phyloP scores from a whole-genome alignment of 1,284 basidiomycete species.

The Ceraceosorus guamensis region DNA sequence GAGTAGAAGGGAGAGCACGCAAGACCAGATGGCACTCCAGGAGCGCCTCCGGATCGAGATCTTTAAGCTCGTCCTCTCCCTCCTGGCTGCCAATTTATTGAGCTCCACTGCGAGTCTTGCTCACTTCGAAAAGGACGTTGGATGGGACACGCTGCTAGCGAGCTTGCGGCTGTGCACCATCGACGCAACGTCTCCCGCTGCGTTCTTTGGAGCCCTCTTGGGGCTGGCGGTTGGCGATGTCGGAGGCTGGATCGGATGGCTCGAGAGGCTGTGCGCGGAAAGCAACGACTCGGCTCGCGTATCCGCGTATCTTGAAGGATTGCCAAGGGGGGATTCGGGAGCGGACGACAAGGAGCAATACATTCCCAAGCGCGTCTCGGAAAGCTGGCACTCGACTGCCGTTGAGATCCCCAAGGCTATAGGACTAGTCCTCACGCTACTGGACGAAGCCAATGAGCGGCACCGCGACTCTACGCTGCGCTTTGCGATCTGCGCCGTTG shows the following conservation, averaged over 20 bases:
- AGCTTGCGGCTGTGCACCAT: constrained; percentile 17
- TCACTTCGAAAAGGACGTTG: constrained; percentile 25
- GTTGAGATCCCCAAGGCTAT: neutral
- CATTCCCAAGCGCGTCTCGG: neutral
- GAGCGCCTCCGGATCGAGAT: constrained; percentile 23
- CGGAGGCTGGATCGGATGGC: constrained; percentile 3
- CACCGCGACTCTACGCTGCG: no score
- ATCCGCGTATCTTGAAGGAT: no score
- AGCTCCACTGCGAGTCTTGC: constrained; percentile 16
- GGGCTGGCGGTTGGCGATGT: constrained; percentile 35
- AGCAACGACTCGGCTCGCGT: no score
- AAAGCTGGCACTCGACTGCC: neutral
- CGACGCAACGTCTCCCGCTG: constrained; percentile 8
- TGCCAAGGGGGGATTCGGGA: no score
- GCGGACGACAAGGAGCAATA: no score
- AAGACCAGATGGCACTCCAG: neutral
- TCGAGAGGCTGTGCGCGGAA: no score
- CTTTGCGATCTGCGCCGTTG: constrained; percentile 1
- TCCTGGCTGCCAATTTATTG: constrained; percentile 28
- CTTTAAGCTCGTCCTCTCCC: constrained; percentile 28
- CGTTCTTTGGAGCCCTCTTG: constrained; percentile 24
- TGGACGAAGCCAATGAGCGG: neutral
- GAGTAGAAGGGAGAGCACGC: neutral
- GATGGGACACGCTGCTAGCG: constrained; percentile 26
- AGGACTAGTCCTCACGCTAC: neutral